phyloP scores from a whole-genome alignment of 768 basidiomycete genomes.

The Lactifluus hygrophoroides region DNA sequence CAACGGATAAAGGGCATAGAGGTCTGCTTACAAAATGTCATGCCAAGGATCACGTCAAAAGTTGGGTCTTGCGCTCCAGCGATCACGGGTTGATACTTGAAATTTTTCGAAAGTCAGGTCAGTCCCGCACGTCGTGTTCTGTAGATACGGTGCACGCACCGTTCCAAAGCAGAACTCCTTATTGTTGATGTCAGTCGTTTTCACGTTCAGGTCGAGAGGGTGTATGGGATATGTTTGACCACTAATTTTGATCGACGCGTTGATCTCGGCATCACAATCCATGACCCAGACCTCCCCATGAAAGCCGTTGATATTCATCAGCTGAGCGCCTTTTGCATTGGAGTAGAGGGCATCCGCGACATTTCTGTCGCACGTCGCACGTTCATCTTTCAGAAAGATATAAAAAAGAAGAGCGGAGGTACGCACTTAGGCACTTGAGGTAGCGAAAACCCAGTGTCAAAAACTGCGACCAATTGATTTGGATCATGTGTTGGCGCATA shows the following conservation, averaged over 20 bases:
- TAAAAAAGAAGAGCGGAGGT: not conserved
- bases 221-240: conserved; percentile 52
- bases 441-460: conserved; percentile 65
- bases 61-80: conserved; percentile 42
- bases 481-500: conserved; percentile 60
- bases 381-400: not conserved
- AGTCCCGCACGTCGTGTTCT: not conserved
- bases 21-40: conserved; percentile 51
- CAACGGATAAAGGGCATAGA: not conserved
- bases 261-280: conserved; percentile 56
- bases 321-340: conserved; percentile 42
- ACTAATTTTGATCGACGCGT: conserved; percentile 54
- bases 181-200: conserved; percentile 29
- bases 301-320: conserved; percentile 29
- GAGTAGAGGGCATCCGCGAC: conserved; percentile 56
- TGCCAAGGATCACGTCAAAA: conserved; percentile 62
- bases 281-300: conserved; percentile 49
- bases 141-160: conserved; percentile 13
- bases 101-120: not conserved
- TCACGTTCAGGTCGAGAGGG: conserved; percentile 46
- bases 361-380: conserved; percentile 25
- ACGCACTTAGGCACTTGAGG: conserved; percentile 48
- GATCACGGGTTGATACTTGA: conserved; percentile 58
- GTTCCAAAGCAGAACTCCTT: conserved; percentile 29
- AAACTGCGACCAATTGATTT: conserved; percentile 49